These are phyloP conservation scores for thale cress (Arabidopsis thaliana) DNA, from an alignment of 345 rosid genomes.

Conservation along the genomic window TAIR10.1 NC_003071.7:13699001-13699500, in stretches of 20 bases:
- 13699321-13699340: not conserved
- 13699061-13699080: conserved; percentile 19
- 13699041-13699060: not conserved
- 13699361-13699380: not conserved
- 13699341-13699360: not conserved
- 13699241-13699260: conserved; percentile 10
- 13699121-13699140: conserved; percentile 85
- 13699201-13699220: conserved; percentile 20
- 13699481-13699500: conserved; percentile 12
- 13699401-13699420: conserved; percentile 20
- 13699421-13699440: conserved; percentile 3
- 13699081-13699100: conserved; percentile 58
- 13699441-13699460: conserved; percentile 4
- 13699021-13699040: not conserved
- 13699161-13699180: conserved; percentile 90
- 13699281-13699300: not conserved
- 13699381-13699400: conserved; percentile 12
- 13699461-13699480: conserved; percentile 19
- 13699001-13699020: conserved; percentile 58
- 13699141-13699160: conserved; percentile 94
- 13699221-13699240: conserved; percentile 2
- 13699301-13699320: conserved; percentile 4
- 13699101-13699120: conserved; percentile 90
- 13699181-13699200: conserved; percentile 39
- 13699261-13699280: conserved; percentile 1